These are phyloP conservation scores for Tricladium varicosporioides DNA, from an alignment of 2,329 filamentous ascomycete genomes.

Conservation along the genomic window DNA sequence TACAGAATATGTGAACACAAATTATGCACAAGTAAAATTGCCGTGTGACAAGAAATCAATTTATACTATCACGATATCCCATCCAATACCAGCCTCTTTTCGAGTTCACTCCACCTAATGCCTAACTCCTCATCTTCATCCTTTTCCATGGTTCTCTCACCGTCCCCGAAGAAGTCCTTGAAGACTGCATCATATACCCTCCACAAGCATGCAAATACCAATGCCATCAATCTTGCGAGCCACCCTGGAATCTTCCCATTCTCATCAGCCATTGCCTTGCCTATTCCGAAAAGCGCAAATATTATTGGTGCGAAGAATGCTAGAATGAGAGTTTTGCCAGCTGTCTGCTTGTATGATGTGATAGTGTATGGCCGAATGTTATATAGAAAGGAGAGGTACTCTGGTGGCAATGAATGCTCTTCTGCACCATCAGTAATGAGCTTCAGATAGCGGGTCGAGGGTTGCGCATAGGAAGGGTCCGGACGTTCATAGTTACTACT, in stretches of 20 bases:
- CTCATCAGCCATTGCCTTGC: conserved; percentile 56
- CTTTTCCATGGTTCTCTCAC: conserved; percentile 61
- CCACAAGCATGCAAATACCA: conserved; percentile 61
- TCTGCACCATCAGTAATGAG: conserved; percentile 75
- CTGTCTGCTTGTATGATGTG: conserved; percentile 63
- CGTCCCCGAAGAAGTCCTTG: conserved; percentile 75
- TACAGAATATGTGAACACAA: too few species aligned
- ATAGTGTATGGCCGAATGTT: conserved; percentile 67
- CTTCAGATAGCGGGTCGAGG: conserved; percentile 79
- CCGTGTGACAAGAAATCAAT: too few species aligned
- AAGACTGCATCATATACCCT: conserved; percentile 61
- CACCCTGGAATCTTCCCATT: conserved; percentile 68
- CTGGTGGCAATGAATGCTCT: conserved; percentile 75
- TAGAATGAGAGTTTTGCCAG: conserved; percentile 65
- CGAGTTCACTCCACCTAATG: too few species aligned
- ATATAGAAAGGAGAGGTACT: conserved; percentile 74
- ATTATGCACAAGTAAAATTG: too few species aligned
- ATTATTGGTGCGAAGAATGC: conserved; percentile 58
- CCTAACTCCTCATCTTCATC: conserved; percentile 6
- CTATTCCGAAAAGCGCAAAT: conserved; percentile 48
- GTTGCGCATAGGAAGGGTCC: conserved; percentile 71
- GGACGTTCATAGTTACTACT: conserved; percentile 46
- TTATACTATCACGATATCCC: too few species aligned
- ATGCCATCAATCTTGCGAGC: conserved; percentile 52
- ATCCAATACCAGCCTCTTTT: too few species aligned